These are phyloP conservation scores for Xylaria arbuscula DNA, from an alignment of 2,329 filamentous ascomycete species.

Conservation along the genomic window DNA sequence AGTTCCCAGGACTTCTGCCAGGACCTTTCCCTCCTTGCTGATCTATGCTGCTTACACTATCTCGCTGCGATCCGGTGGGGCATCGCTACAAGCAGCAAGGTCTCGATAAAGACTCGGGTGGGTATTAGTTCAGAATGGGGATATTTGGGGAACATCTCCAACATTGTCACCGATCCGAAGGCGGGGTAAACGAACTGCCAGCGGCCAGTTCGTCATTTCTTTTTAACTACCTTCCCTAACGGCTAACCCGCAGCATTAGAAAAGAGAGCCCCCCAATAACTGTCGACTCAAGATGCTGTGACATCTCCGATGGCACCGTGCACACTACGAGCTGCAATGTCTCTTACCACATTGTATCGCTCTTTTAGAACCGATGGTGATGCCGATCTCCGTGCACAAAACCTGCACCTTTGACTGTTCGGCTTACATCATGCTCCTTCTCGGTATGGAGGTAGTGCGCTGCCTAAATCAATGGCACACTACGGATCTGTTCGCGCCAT, in stretches of 20 bases:
- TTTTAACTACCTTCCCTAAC: conserved; percentile 36
- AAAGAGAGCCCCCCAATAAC: conserved; percentile 6
- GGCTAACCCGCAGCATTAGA: conserved; percentile 9
- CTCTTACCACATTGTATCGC: not conserved
- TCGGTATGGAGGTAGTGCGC: not conserved
- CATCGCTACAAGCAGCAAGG: not conserved
- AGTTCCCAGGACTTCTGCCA: not conserved
- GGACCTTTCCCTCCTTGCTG: not conserved
- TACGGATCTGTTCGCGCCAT: too few relatives aligned
- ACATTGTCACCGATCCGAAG: conserved; percentile 27
- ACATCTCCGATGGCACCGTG: not conserved
- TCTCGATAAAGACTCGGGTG: conserved; percentile 10
- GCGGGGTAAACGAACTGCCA: conserved; percentile 20
- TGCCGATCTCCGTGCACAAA: conserved; percentile 11
- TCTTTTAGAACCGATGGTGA: not conserved
- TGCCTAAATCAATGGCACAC: not conserved
- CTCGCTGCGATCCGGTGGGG: conserved; percentile 13
- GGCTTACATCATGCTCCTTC: not conserved
- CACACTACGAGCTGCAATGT: conserved; percentile 1
- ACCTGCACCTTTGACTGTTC: conserved; percentile 11
- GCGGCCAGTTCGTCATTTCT: conserved; percentile 15
- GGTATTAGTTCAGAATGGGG: not conserved
- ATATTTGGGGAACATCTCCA: conserved; percentile 31
- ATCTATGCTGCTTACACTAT: not conserved
- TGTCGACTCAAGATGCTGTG: not conserved